Evolutionary conservation across 306 rosid species (phyloP).

Genomic region (Quercus agrifolia): DNA sequence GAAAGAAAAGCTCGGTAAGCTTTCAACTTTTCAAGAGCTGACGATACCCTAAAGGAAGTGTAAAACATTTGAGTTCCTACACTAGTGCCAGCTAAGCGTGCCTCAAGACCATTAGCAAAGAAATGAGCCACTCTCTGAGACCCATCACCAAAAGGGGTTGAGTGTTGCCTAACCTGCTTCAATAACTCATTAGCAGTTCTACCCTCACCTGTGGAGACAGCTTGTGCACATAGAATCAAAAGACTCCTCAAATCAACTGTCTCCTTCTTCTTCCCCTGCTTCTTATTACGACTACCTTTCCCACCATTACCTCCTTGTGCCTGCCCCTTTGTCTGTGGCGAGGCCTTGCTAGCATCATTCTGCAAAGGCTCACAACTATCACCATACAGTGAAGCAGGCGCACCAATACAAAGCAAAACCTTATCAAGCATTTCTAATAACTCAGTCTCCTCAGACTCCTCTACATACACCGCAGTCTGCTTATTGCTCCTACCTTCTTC

Average conservation of each 20-base stretch:
- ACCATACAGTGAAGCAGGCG: not conserved
- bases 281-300: conserved; percentile 33
- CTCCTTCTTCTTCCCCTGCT: conserved; percentile 11
- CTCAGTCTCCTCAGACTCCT: conserved; percentile 15
- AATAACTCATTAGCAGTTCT: conserved; percentile 51
- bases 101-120: conserved; percentile 60
- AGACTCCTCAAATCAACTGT: conserved; percentile 55
- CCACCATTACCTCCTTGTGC: not conserved
- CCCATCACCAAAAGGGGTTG: conserved; percentile 64
- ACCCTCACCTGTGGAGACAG: conserved; percentile 53
- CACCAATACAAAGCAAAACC: conserved; percentile 25
- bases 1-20: conserved; percentile 45
- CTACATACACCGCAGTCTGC: conserved; percentile 35
- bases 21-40: conserved; percentile 51
- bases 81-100: conserved; percentile 44
- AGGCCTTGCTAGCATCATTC: not conserved
- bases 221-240: conserved; percentile 69
- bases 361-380: conserved; percentile 1
- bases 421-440: conserved; percentile 31
- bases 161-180: conserved; percentile 56
- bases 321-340: not conserved
- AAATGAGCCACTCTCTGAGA: conserved; percentile 64
- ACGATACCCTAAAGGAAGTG: not conserved
- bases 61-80: conserved; percentile 24
- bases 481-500: conserved; percentile 38